A percentile compares a stretch with the other conserved stretches of the same genome.
phyloP scores from a whole-genome alignment of 2,329 filamentous ascomycete genomes.

The Aureobasidium sp. region DNA sequence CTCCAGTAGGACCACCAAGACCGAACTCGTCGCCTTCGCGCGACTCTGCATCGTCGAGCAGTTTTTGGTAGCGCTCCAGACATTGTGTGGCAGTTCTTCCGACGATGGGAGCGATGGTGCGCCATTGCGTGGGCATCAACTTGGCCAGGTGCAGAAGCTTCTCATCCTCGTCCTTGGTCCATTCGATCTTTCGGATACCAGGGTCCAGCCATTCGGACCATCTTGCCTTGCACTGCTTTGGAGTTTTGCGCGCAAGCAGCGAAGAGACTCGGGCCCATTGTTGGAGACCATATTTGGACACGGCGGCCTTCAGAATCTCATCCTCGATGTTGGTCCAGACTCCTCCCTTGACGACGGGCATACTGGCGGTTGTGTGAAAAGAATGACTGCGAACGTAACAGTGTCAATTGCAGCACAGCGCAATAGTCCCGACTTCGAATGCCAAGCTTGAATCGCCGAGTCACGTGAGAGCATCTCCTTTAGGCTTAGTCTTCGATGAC shows the following conservation, averaged over 20 bases:
- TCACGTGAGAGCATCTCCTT: not conserved
- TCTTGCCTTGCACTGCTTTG: conserved; percentile 97
- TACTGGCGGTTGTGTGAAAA: conserved; percentile 27
- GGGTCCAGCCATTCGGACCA: conserved; percentile 99
- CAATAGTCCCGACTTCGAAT: not conserved
- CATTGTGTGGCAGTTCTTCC: conserved; percentile 95
- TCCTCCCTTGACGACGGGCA: conserved; percentile 59
- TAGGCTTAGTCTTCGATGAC: not conserved
- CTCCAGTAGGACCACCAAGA: conserved; percentile 75
- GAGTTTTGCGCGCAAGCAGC: conserved; percentile 89
- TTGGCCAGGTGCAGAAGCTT: conserved; percentile 94
- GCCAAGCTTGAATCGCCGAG: not conserved
- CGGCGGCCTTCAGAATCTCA: conserved; percentile 92
- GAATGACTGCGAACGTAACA: not conserved
- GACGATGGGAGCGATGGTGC: conserved; percentile 94
- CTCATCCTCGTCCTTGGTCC: conserved; percentile 98
- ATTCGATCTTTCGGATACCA: conserved; percentile 96
- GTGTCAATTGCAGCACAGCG: not conserved
- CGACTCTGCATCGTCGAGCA: conserved; percentile 91
- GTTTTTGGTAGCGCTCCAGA: conserved; percentile 90
- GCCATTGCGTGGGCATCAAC: conserved; percentile 98
- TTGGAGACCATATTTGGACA: conserved; percentile 90
- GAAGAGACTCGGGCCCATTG: conserved; percentile 99
- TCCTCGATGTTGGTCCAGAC: conserved; percentile 70
- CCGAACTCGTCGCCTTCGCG: conserved; percentile 73